A percentile compares a stretch with the other conserved stretches of the same genome.
These are phyloP conservation scores for Cystobasidiaceae sp. DNA, from an alignment of 1,284 basidiomycete species.

Conservation along the genomic window DNA sequence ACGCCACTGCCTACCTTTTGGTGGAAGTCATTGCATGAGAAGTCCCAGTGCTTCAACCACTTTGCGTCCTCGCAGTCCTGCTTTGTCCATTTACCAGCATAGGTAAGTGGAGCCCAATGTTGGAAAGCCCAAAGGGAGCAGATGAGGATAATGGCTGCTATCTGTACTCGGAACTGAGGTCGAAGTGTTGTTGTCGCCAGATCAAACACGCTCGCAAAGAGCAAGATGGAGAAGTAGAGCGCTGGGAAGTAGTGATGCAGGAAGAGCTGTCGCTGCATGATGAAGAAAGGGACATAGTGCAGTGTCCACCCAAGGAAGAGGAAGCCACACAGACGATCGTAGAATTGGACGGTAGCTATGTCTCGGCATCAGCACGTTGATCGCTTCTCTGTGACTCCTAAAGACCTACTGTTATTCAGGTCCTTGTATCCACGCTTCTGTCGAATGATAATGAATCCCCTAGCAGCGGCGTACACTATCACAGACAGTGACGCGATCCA, in stretches of 20 bases:
- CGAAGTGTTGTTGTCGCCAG: slow-evolving; percentile 70
- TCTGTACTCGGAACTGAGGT: slow-evolving; percentile 69
- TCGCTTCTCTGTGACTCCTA: background rate
- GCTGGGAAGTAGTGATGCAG: slow-evolving; percentile 96
- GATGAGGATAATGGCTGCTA: slow-evolving; percentile 62
- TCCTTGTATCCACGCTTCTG: slow-evolving; percentile 86
- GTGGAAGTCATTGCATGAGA: slow-evolving; percentile 55
- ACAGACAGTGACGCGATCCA: slow-evolving; percentile 73
- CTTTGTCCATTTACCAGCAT: slow-evolving; percentile 83
- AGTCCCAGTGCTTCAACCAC: slow-evolving; percentile 93
- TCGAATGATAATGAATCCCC: slow-evolving; percentile 75
- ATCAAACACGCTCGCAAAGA: slow-evolving; percentile 76
- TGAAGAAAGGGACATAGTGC: slow-evolving; percentile 93
- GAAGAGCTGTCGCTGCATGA: slow-evolving; percentile 94
- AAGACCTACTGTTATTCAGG: slow-evolving; percentile 73
- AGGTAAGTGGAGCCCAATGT: slow-evolving; percentile 75
- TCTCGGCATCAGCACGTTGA: background rate
- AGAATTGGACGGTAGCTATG: slow-evolving; percentile 78
- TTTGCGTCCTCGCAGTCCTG: slow-evolving; percentile 67
- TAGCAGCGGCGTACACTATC: slow-evolving; percentile 60
- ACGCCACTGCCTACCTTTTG: background rate
- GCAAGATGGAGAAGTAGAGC: slow-evolving; percentile 84
- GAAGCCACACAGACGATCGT: slow-evolving; percentile 85
- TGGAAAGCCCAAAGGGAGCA: slow-evolving; percentile 72
- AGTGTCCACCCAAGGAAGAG: slow-evolving; percentile 87